Percentiles rank a stretch among this genome's conserved stretches.
Evolutionary conservation across 306 rosid genomes (phyloP).

Genomic region (Mimosa pudica): DNA sequence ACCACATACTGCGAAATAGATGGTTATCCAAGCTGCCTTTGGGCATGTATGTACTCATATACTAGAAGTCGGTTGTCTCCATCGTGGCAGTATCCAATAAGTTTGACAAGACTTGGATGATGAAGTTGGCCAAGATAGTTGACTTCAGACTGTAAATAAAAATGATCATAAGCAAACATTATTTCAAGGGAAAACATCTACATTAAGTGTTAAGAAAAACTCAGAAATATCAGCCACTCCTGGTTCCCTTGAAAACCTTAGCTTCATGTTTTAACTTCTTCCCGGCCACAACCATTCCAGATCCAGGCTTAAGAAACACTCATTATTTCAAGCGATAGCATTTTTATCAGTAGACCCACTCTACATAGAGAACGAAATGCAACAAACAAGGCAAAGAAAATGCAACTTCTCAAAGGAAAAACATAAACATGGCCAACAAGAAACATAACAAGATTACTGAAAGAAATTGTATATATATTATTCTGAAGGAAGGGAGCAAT

Average conservation of each 20-base stretch:
- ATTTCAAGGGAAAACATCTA: constrained; percentile 15
- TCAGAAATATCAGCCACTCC: constrained; percentile 76
- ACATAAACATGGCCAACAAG: background rate
- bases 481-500: background rate
- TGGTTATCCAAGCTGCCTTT: constrained; percentile 88
- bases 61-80: constrained; percentile 88
- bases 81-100: constrained; percentile 81
- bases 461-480: background rate
- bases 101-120: constrained; percentile 92
- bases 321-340: background rate
- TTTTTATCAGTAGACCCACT: background rate
- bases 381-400: background rate
- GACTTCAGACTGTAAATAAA: constrained; percentile 73
- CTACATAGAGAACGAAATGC: background rate
- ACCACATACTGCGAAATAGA: constrained; percentile 77
- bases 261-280: constrained; percentile 93
- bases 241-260: constrained; percentile 94
- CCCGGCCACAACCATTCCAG: constrained; percentile 74
- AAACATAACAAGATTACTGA: background rate
- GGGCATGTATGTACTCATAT: constrained; percentile 84
- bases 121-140: constrained; percentile 83
- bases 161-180: constrained; percentile 23
- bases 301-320: constrained; percentile 37
- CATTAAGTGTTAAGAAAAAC: background rate
- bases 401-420: background rate